Base-by-base conservation (phyloP, 2,329 filamentous ascomycete species). In the Diaporthe ilicicola region DNA sequence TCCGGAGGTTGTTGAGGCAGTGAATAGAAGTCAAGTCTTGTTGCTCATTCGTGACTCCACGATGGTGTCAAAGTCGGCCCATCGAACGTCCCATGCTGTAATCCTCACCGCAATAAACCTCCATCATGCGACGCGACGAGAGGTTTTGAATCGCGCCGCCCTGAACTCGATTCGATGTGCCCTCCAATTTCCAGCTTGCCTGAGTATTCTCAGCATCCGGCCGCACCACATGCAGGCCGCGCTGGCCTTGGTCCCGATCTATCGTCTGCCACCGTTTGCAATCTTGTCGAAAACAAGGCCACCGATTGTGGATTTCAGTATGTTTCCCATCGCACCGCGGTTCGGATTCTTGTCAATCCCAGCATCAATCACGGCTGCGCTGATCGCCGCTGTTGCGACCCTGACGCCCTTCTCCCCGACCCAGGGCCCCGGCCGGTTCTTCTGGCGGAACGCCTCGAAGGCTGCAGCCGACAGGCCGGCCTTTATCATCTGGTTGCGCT, bases 381-480 rank as follows among this genome's bases (percentile, higher is more conserved):
- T 76, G 19, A 76, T 69, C 4, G 77, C 77, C 22, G 77, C 77
- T 42, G 77, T 78, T 3, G 76, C 77, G 17, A 77, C 74, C 37
- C 77, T 70, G 54, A 66, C 44, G 4, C 70, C 66, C 51, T 72
- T 70, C 44, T 75, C 72, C 5, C 71, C 71, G 19, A 71, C 56
- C 71, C 71, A 73, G 10, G 54, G 64, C 13, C 71, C 71, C 13
- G 68, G 61, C 27, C 74, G 69, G 8, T 74, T 69, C 6, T 74
- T 73, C 65, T 76, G 74, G n/a, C 74, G 68, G 65, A 74, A 77
- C 7, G 74, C 76, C 70, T 78, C 76, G 10, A 76, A 61, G 0
- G 74, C 72, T 0, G 75, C 76, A 3, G 77, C 76, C 4, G 74
- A 73, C 8, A 76, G 71, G 2, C 76, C 76, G 0, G 76, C 76